phyloP scores from a whole-genome alignment of 2,329 filamentous ascomycete genomes.

The Fusarium ramigenum region DNA sequence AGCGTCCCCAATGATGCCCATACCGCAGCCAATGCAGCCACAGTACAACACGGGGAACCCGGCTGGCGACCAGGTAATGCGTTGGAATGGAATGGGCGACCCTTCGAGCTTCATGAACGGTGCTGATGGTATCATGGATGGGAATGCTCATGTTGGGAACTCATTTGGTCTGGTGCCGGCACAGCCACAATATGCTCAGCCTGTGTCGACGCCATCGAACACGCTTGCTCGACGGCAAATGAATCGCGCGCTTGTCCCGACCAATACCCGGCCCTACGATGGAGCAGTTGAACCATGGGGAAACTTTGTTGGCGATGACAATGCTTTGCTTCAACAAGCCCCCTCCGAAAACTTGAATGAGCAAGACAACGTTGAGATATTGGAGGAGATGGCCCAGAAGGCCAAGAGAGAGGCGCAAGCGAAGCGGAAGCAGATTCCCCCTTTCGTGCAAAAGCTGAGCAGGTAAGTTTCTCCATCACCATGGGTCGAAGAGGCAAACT shows the following conservation, averaged over 20 bases:
- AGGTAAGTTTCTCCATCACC: slow-evolving; percentile 69
- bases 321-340: slow-evolving; percentile 50
- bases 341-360: slow-evolving; percentile 52
- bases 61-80: slow-evolving; percentile 57
- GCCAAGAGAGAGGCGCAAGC: slow-evolving; percentile 89
- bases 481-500: slow-evolving; percentile 18
- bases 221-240: slow-evolving; percentile 62
- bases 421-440: slow-evolving; percentile 94
- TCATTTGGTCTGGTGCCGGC: slow-evolving; percentile 52
- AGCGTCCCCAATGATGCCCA: slow-evolving; percentile 69
- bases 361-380: slow-evolving; percentile 77
- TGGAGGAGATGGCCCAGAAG: slow-evolving; percentile 81
- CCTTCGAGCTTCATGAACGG: slow-evolving; percentile 47
- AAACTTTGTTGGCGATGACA: slow-evolving; percentile 55
- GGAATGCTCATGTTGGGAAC: slow-evolving; percentile 46
- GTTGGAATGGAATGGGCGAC: slow-evolving; percentile 56
- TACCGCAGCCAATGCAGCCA: slow-evolving; percentile 61
- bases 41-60: slow-evolving; percentile 57
- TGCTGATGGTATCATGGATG: slow-evolving; percentile 41
- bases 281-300: slow-evolving; percentile 53
- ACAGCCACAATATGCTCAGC: slow-evolving; percentile 47
- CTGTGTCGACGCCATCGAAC: slow-evolving; percentile 53
- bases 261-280: slow-evolving; percentile 53
- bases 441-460: slow-evolving; percentile 97
- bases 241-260: slow-evolving; percentile 61